These are phyloP conservation scores for Rhodomyrtus psidioides DNA, from an alignment of 441 rosid species.

Conservation along the genomic window DNA sequence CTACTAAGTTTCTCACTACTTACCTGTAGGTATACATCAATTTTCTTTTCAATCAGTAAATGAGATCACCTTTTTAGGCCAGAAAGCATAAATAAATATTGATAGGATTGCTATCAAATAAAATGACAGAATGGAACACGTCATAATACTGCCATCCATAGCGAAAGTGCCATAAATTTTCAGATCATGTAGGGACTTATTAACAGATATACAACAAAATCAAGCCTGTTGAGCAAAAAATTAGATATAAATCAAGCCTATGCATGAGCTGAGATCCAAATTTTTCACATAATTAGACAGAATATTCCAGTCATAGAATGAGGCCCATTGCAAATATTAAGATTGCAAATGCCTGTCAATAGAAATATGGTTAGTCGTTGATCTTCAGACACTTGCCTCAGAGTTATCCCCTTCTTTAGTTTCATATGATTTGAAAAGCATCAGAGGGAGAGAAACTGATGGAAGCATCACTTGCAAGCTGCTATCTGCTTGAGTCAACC, in stretches of 20 bases:
- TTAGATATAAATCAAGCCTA: too few relatives aligned
- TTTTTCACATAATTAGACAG: not conserved
- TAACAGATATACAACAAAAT: not conserved
- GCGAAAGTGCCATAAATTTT: not conserved
- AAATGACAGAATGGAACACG: not conserved
- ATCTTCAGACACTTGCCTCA: slow-evolving; percentile 32
- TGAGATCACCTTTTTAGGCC: not conserved
- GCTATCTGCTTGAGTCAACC: slow-evolving; percentile 43
- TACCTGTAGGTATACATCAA: not conserved
- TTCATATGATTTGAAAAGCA: slow-evolving; percentile 59
- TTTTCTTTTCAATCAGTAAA: not conserved
- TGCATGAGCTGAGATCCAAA: not conserved
- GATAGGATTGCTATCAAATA: not conserved
- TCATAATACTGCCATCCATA: not conserved
- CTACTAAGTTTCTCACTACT: not conserved
- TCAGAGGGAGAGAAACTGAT: slow-evolving; percentile 52
- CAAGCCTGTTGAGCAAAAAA: not conserved
- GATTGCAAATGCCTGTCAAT: not conserved
- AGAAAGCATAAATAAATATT: not conserved
- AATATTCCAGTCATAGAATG: not conserved
- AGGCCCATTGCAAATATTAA: not conserved
- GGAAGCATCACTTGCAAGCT: slow-evolving; percentile 29
- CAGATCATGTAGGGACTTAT: not conserved
- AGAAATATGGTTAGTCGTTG: not conserved
- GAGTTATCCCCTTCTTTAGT: slow-evolving; percentile 50